Evolutionary conservation across 345 rosid genomes (phyloP), one percentile per base, ranked within the genome.

Genomic region (Lepidium africanum): DNA sequence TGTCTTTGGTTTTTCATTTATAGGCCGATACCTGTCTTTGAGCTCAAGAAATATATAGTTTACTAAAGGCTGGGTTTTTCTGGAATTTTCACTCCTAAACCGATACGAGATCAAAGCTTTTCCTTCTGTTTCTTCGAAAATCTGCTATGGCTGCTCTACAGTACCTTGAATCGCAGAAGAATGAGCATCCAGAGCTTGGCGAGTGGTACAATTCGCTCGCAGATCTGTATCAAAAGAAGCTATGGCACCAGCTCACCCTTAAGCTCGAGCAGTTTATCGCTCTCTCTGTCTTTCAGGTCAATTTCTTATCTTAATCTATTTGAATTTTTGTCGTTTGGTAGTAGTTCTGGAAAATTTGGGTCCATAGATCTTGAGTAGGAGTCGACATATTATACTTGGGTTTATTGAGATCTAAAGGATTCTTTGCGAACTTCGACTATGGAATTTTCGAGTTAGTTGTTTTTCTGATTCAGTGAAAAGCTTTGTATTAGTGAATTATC

Each of bases 181-280:
- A 53, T 62, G 80, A 75, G 53, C 87, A 90, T 48, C 97, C 97
- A 1, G 98, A 93, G 77, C 84, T 85, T 8, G 81, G 71, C 9
- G 98, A 90, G 37, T 93, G 98, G 98, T 90, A 76, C 86, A 90
- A 85, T 80, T 73, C 92, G n/a, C 78, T 93, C n/a, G 88, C 92
- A 71, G 96, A 94, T 86, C 99, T 94, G 76, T 94, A 94, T 76
- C 87, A 89, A 83, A 86, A 79, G 84, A 94, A 91, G 85, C 99
- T 94, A 6, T 94, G 99, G 97, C 96, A 94, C 45, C 96, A 94
- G 79, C 97, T 94, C 77, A 86, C 96, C 75, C 81, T 87, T 71
- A 94, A 94, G 86, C 97, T 94, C 67, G 97, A 94, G 60, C 95
- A 89, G 79, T 91, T 94, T 83, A 85, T 91, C 52, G 77, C 97